phyloP scores from a whole-genome alignment of 257 asterid species.

The Rauvolfia tetraphylla region DNA sequence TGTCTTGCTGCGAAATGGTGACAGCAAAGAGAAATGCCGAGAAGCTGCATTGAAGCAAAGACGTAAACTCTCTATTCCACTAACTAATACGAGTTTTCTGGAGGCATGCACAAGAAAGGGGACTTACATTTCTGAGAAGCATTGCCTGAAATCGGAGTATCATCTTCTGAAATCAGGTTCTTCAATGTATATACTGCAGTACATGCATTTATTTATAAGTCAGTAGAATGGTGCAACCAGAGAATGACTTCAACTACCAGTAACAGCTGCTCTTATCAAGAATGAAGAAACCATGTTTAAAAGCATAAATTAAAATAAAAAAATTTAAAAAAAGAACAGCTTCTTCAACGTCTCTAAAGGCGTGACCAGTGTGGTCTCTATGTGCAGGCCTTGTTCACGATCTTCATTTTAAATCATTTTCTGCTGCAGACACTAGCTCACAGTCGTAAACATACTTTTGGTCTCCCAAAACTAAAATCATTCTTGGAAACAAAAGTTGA shows the following conservation, averaged over 20 bases:
- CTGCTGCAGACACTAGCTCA: background rate
- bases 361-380: background rate
- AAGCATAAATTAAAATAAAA: background rate
- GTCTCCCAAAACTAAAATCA: background rate
- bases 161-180: conserved; percentile 75
- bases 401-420: background rate
- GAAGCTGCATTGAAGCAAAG: conserved; percentile 49
- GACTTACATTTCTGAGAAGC: conserved; percentile 69
- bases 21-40: conserved; percentile 74
- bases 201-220: background rate
- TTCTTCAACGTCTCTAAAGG: background rate
- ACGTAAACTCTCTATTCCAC: background rate
- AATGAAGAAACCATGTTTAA: background rate
- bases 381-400: background rate
- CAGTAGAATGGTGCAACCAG: background rate
- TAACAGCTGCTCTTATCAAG: background rate
- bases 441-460: background rate
- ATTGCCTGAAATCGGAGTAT: conserved; percentile 44
- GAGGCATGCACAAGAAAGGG: background rate
- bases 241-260: background rate
- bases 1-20: conserved; percentile 66
- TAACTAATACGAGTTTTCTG: background rate
- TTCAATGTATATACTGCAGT: conserved; percentile 68
- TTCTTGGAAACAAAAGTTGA: background rate
- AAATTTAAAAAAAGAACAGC: background rate